Percentiles rank a stretch among this genome's conserved stretches.
Evolutionary conservation across 768 basidiomycete genomes (phyloP).

Genomic region (Coprinopsis marcescibilis): DNA sequence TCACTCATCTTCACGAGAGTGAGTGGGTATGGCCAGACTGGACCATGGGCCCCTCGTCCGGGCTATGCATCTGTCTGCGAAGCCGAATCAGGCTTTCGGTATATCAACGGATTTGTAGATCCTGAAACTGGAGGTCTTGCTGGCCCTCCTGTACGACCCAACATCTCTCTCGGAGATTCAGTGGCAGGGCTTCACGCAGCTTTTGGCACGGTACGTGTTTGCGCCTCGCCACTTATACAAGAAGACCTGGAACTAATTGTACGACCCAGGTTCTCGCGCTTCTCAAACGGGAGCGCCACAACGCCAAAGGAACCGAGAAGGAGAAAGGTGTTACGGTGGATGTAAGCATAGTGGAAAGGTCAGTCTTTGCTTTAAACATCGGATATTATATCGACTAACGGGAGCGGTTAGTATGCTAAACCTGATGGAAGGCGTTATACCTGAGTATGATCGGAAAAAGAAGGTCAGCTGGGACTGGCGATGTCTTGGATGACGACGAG

Average conservation of each 20-base stretch:
- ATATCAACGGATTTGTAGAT: conserved; percentile 64
- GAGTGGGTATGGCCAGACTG: conserved; percentile 71
- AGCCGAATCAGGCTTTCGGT: conserved; percentile 69
- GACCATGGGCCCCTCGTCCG: conserved; percentile 64
- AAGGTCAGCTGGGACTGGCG: conserved; percentile 35
- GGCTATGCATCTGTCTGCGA: conserved; percentile 75
- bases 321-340: conserved; percentile 54
- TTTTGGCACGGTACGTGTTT: conserved; percentile 56
- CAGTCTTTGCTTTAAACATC: not conserved
- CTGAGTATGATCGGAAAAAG: conserved; percentile 68
- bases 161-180: conserved; percentile 69
- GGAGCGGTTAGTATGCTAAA: conserved; percentile 53
- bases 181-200: conserved; percentile 69
- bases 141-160: conserved; percentile 64
- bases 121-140: conserved; percentile 43
- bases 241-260: not conserved
- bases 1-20: conserved; percentile 88
- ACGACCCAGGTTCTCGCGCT: conserved; percentile 51
- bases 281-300: conserved; percentile 37
- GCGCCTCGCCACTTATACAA: not conserved
- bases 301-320: conserved; percentile 23
- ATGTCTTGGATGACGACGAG: not conserved
- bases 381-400: not conserved
- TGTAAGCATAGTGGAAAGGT: conserved; percentile 73
- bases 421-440: conserved; percentile 72